These are phyloP conservation scores for Furcasterigmium sp. DNA, from an alignment of 2,329 filamentous ascomycete genomes.

Conservation along the genomic window DNA sequence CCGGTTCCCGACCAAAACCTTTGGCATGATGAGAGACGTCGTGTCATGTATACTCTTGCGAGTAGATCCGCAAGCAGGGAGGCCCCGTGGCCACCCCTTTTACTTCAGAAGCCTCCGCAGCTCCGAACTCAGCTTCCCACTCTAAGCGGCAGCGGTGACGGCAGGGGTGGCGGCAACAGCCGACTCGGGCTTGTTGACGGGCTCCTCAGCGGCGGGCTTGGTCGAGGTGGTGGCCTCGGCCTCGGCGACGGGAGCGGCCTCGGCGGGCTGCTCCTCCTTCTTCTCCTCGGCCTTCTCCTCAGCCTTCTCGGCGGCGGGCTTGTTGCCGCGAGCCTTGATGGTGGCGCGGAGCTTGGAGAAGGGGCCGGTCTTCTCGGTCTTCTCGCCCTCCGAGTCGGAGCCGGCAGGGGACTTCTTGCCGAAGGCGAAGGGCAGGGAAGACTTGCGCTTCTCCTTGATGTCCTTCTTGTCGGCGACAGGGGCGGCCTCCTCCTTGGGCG, in stretches of 20 bases:
- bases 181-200: constrained; percentile 35
- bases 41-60: constrained; percentile 18
- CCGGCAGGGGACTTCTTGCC: constrained; percentile 61
- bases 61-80: background rate
- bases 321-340: constrained; percentile 41
- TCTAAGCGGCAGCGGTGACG: constrained; percentile 49
- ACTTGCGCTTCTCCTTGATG: constrained; percentile 78
- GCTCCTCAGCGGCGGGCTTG: constrained; percentile 24
- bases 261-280: constrained; percentile 19
- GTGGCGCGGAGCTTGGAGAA: constrained; percentile 59
- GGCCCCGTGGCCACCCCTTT: background rate
- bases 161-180: constrained; percentile 35
- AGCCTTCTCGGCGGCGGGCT: constrained; percentile 32
- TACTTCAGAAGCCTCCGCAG: constrained; percentile 5
- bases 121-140: constrained; percentile 3
- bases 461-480: constrained; percentile 54
- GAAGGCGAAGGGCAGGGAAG: constrained; percentile 68
- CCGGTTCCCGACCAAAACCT: constrained; percentile 39
- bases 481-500: constrained; percentile 38
- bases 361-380: constrained; percentile 44
- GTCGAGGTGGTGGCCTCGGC: constrained; percentile 17
- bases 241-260: constrained; percentile 15
- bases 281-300: constrained; percentile 22
- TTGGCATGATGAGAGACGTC: constrained; percentile 11
- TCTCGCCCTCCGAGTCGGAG: constrained; percentile 59